Evolutionary conservation across 108 stramenopile genomes (phyloP), one percentile per base, ranked within the genome.

Genomic region (Aurantiochytrium sp.): DNA sequence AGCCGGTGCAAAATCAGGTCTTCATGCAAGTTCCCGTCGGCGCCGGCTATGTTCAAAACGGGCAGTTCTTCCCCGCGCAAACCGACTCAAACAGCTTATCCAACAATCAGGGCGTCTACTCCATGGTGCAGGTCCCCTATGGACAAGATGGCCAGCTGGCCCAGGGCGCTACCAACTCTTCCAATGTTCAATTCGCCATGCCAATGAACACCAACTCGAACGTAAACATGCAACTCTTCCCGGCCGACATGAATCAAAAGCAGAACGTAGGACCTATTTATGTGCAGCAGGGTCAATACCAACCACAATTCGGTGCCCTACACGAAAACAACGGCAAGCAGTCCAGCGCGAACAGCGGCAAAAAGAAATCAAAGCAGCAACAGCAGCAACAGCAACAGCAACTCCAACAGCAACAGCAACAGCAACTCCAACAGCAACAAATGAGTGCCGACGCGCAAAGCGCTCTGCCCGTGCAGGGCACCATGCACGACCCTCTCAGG

Each of bases 321-420:
- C n/a, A n/a, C n/a, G n/a, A n/a, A n/a, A n/a, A n/a, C n/a, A n/a
- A n/a, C n/a, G n/a, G n/a, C n/a, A n/a, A n/a, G n/a, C n/a, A n/a
- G n/a, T n/a, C n/a, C n/a, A n/a, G n/a, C n/a, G n/a, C n/a, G n/a
- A n/a, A n/a, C n/a, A n/a, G n/a, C n/a, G n/a, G n/a, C n/a, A n/a
- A n/a, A n/a, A n/a, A n/a, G n/a, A n/a, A n/a, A n/a, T n/a, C n/a
- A n/a, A n/a, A n/a, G n/a, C n/a, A n/a, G n/a, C n/a, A n/a, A n/a
- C n/a, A n/a, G 51, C 88, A 88, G 88, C 88, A 88, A 10, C 88
- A 58, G 88, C 88, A 88, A 10, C 88, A 88, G 88, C 88, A 88
- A 10, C 88, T 10, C 59, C 88, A 88, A 10, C 53, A 55, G 53
- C 53, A 55, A 55, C 6, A 55, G 6, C 53, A 55, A 55, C 6